Base-by-base conservation (phyloP, 1,284 basidiomycete species). In the Cronartium quercuum region DNA sequence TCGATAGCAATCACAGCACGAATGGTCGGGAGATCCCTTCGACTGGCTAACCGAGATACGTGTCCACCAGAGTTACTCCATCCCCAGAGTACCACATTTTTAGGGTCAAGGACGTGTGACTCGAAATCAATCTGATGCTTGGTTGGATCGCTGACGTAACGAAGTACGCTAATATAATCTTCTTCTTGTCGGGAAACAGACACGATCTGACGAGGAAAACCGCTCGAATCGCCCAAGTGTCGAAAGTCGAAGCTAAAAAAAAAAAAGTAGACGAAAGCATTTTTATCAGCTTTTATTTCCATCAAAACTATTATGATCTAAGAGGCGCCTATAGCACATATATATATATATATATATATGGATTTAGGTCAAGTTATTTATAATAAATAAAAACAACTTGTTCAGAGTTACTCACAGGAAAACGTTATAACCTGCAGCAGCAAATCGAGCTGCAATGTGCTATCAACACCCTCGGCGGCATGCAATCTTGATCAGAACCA, bases 21-120 rank as follows among this genome's bases (percentile, higher is more conserved):
- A 21, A 68, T 68, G 18, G 66, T n/a, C 29, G 58, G 66, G 21
- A 58, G 37, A 60, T 68, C 66, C 42, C 37, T 58, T 10, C 58
- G 66, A 41, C 51, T 57, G 2, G 66, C 66, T 24, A 68, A 55
- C 15, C 58, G 42, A 34, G 66, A 55, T n/a, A 68, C 66, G 24
- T 68, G 66, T 68, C 66, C 66, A 58, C 66, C 66, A 13, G 66
- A 68, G 37, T 68, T 68, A 37, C 66, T 68, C 66, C 66, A 68
- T 12, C 66, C 66, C 66, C 66, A 68, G 2, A 68, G 55, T n/a
- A 68, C 66, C 18, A 68, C 51, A 13, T 57, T 35, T 7, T 58
- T 68, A 13, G 55, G 41, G 34, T 55, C 51, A 15, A 68, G 38
- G 24, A 41, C 58, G 13, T 21, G 38, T 13, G 34, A 34, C 4